Evolutionary conservation across 345 rosid genomes (phyloP), one percentile per base, ranked within the genome.

Genomic region (Eucalyptus coolabah): DNA sequence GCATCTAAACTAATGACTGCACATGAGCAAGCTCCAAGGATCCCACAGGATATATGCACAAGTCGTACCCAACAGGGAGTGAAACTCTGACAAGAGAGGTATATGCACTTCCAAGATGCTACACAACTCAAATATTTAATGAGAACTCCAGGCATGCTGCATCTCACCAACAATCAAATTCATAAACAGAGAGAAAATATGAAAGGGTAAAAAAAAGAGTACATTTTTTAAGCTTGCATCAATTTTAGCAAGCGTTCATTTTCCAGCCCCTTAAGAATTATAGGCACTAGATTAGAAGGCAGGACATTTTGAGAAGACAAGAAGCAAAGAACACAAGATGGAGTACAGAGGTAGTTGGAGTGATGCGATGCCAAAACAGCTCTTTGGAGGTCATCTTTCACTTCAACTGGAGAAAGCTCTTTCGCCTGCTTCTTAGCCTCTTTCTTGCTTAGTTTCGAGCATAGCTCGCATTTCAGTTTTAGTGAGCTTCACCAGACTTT

Each of bases 401-500:
- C 92, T 89, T 94, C 95, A 56, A 92, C 92, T 15, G 80, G 53
- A 91, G 89, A 90, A 72, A 90, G 81, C 51, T 94, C 95, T 89
- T 92, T 96, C 82, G 90, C 96, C 34, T 92, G 95, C 92, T 92
- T 93, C 94, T 94, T 98, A 23, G 98, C 95, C 89, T 95, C 98
- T 89, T 92, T 98, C 94, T 93, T 96, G 53, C 88, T 90, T 92
- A 56, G 12, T 95, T 97, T 98, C 97, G 67, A 95, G 90, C 94
- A 95, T 97, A 4, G 93, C 96, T 91, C 98, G 95, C 95, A 94
- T 93, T 91, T 97, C 95, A 49, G 97, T 92, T 93, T 96, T 98
- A 30, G 97, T 95, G 90, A 93, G 89, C 92, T 89, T 94, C 86
- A 93, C 56, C 17, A 89, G 51, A 67, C 92, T 87, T 86, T 91